A percentile compares a stretch with the other conserved stretches of the same genome.
Evolutionary conservation across 768 basidiomycete genomes (phyloP).

Genomic region (Crepidotus variabilis): DNA sequence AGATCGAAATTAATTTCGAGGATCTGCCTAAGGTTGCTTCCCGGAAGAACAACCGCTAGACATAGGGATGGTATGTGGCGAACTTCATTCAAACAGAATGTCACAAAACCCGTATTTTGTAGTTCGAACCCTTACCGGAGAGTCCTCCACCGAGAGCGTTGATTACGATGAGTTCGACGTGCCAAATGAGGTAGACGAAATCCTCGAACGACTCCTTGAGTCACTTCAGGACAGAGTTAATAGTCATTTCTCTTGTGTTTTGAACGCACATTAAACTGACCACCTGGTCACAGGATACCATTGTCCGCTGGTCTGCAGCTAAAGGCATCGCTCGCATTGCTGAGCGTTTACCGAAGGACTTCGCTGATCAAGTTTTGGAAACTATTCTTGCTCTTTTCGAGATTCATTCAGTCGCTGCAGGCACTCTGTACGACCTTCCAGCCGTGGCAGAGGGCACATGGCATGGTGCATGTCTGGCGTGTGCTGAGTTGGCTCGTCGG

Average conservation of each 20-base stretch:
- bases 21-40: slow-evolving; percentile 58
- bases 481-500: slow-evolving; percentile 88
- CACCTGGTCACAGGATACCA: slow-evolving; percentile 64
- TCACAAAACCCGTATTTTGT: slow-evolving; percentile 2
- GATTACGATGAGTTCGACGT: slow-evolving; percentile 43
- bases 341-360: slow-evolving; percentile 72
- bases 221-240: slow-evolving; percentile 78
- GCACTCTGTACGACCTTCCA: slow-evolving; percentile 66
- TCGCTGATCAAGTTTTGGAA: slow-evolving; percentile 78
- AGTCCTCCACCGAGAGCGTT: slow-evolving; percentile 7
- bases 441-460: slow-evolving; percentile 82
- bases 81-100: neutral
- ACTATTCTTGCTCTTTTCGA: slow-evolving; percentile 74
- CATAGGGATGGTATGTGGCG: slow-evolving; percentile 38
- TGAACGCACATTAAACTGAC: neutral
- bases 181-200: slow-evolving; percentile 73
- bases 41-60: slow-evolving; percentile 33
- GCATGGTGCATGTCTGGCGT: slow-evolving; percentile 92
- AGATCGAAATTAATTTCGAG: slow-evolving; percentile 67
- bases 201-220: slow-evolving; percentile 69
- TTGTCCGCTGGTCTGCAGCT: slow-evolving; percentile 92
- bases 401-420: slow-evolving; percentile 65
- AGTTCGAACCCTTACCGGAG: slow-evolving; percentile 29
- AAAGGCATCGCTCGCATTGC: slow-evolving; percentile 88
- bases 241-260: neutral